Evolutionary conservation across 1,284 basidiomycete genomes (phyloP), one percentile per base, ranked within the genome.

Genomic region (Porogramme epimiltina): DNA sequence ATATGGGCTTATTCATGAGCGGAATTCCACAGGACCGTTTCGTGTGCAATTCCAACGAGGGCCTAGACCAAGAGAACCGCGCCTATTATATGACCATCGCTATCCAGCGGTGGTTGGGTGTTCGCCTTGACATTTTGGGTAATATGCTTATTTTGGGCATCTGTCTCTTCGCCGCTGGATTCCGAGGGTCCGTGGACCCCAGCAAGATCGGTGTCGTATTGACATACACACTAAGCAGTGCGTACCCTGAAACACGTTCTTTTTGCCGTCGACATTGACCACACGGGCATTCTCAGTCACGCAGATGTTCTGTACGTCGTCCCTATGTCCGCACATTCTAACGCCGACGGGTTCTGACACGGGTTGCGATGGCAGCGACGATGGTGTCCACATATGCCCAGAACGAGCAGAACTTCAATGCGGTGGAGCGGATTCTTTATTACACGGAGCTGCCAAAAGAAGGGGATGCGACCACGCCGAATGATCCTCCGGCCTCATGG

Each of bases 41-140:
- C 69, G 63, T 80, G 49, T 60, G 62, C 28, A 70, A 62, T 25
- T 72, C 73, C 36, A 77, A 81, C 41, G 72, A 78, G 46, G 73
- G 79, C 22, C 65, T 85, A 56, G 84, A 87, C 61, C 65, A 79
- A 47, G 81, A 87, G 66, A 85, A 86, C 65, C 73, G 87, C 39
- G 91, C 91, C 0, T 92, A 92, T 67, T 87, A 84, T 63, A 82
- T 93, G 74, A 91, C 87, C 0, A 79, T 88, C 26, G 73, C 80
- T 3, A 86, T 80, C 42, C 84, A 87, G 62, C 70, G 80, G 45
- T 87, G 82, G 82, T 68, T 85, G 2, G 73, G 74, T n/a, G 63
- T 87, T 16, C 74, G 85, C 2, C 71, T 89, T 6, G 82, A 85
- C 52, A 62, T 89, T 36, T 80, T 93, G 38, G 91, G 88, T 8